Base-by-base conservation (phyloP, 2,329 filamentous ascomycete genomes). In the Alternaria panax region DNA sequence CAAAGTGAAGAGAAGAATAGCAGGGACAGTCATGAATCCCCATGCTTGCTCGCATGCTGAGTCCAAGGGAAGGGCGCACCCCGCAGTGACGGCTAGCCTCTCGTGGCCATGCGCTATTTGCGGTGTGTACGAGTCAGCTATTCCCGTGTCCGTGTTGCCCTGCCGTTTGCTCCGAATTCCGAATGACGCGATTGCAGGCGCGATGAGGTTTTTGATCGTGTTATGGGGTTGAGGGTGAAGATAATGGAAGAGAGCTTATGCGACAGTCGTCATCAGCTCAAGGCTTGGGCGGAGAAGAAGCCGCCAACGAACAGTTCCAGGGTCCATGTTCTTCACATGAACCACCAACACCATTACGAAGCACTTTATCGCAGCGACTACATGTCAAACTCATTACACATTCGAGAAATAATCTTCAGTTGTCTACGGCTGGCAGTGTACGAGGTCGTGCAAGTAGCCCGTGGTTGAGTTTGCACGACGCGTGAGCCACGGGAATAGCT, bases 61-160 rank as follows among this genome's bases (percentile, higher is more conserved):
- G 52, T 57, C 59, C 55, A 36, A 38, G 42, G 36, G 42, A 30
- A 51, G 54, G 43, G 58, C 50, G 60, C 56, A 60, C 64, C 63
- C 60, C 64, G 60, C 64, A 59, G 47, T 66, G 58, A 60, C 57
- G 58, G 58, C 58, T 63, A 63, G 58, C 55, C 55, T 51, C 55
- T 41, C 41, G 41, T 45, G 53, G 46, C 46, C 57, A 57, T 48
- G 32, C 53, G 45, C 52, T 45, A 56, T 38, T 43, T 62, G 56
- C 59, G 61, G 52, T 58, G 54, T 54, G 27, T 34, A 51, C 50
- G 54, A 51, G 54, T 57, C 52, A 47, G 53, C 27, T 34, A 22
- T 46, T 46, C 24, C 38, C 25, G 25, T 41, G 30, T 24, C 32
- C 32, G 27, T 18, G 25, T 24, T 12, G 25, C 30, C 8, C 11